Conservation (phyloP, 2,329 filamentous ascomycete genomes). For the Sphaceloma murrayae region DNA sequence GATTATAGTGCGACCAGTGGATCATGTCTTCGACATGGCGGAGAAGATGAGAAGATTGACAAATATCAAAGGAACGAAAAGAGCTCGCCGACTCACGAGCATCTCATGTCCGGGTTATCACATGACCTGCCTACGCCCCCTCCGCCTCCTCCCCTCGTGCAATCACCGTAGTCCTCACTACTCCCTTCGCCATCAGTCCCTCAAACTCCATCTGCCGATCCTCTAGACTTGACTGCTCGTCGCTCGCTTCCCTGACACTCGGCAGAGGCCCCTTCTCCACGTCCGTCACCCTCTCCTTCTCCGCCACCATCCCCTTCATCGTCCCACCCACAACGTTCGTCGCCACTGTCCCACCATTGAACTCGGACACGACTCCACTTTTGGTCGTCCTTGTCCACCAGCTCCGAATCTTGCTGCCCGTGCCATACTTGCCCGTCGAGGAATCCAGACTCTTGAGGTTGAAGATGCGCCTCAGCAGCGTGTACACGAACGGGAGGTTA, state of each 20-base stretch:
- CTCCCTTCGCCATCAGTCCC: constrained; percentile 1
- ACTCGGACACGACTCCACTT: constrained; percentile 1
- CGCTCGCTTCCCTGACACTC: background rate
- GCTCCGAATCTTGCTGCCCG: constrained; percentile 5
- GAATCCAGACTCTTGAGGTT: constrained; percentile 17
- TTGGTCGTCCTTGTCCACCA: constrained; percentile 7
- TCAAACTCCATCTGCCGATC: background rate
- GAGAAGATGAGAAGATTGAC: too few relatives aligned
- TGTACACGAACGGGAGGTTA: constrained; percentile 53
- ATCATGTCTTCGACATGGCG: too few relatives aligned
- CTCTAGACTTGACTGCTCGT: background rate
- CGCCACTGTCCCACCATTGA: background rate
- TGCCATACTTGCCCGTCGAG: constrained; percentile 13
- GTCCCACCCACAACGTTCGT: constrained; percentile 3
- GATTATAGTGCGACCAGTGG: too few relatives aligned
- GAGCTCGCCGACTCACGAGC: too few relatives aligned
- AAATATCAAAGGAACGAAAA: too few relatives aligned
- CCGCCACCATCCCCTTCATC: background rate
- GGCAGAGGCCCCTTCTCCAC: constrained; percentile 1
- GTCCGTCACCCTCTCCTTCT: background rate
- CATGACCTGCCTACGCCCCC: too few relatives aligned
- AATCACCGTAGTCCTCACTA: constrained; percentile 6
- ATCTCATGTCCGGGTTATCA: too few relatives aligned
- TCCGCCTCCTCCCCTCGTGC: background rate
- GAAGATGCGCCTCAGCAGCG: constrained; percentile 22